phyloP scores from a whole-genome alignment of 179 eudicot genomes.

The Patellifolia procumbens region DNA sequence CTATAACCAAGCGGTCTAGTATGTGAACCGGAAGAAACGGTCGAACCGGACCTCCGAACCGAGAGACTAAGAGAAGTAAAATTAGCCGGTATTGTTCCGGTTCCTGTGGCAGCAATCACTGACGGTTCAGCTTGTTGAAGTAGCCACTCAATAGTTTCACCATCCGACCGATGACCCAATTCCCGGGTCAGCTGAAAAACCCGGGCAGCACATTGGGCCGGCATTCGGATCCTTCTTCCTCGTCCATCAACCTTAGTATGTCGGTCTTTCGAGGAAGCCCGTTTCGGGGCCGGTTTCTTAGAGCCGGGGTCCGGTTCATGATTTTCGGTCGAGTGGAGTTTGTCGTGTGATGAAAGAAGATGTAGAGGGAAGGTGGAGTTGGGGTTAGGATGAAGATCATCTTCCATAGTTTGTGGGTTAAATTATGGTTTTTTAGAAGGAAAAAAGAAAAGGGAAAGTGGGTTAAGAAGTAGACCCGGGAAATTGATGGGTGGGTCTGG shows the following conservation, averaged over 20 bases:
- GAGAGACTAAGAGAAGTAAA: slow-evolving; percentile 47
- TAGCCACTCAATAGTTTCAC: slow-evolving; percentile 64
- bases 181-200: slow-evolving; percentile 58
- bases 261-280: slow-evolving; percentile 46
- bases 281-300: slow-evolving; percentile 54
- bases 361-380: background rate
- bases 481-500: slow-evolving; percentile 13
- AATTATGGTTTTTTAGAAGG: background rate
- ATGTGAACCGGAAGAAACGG: slow-evolving; percentile 42
- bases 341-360: background rate
- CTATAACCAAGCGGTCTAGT: slow-evolving; percentile 16
- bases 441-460: background rate
- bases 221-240: slow-evolving; percentile 59
- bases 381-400: background rate
- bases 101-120: slow-evolving; percentile 62
- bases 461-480: slow-evolving; percentile 1
- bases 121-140: slow-evolving; percentile 63
- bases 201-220: slow-evolving; percentile 58
- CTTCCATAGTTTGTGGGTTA: background rate
- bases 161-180: slow-evolving; percentile 56
- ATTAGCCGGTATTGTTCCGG: slow-evolving; percentile 62
- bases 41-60: slow-evolving; percentile 49
- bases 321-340: background rate
- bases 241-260: slow-evolving; percentile 63
- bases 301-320: background rate